phyloP scores from a whole-genome alignment of 768 basidiomycete genomes.

The Coprinellus micaceus region DNA sequence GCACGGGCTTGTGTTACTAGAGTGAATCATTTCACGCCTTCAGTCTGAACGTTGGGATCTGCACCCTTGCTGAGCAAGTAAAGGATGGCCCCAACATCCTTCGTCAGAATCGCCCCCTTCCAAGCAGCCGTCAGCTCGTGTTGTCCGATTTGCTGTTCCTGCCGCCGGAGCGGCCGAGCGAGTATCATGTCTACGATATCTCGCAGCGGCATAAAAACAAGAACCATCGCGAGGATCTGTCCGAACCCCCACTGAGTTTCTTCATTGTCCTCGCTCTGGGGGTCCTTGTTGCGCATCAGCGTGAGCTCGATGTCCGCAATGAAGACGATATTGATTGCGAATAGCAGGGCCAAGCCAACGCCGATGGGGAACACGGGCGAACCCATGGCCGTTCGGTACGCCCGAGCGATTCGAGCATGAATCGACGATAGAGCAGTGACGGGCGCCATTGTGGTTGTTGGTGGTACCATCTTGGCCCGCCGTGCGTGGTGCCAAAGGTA shows the following conservation, averaged over 20 bases:
- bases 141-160: neutral
- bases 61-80: neutral
- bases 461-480: neutral
- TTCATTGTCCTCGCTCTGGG: neutral
- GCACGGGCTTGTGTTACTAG: no score
- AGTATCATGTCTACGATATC: neutral
- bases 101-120: neutral
- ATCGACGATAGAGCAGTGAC: neutral
- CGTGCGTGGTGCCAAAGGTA: neutral
- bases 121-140: no score
- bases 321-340: conserved; percentile 6
- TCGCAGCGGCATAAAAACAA: conserved; percentile 9
- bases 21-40: neutral
- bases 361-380: neutral
- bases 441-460: no score
- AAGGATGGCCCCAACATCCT: neutral
- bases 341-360: neutral
- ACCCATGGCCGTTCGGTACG: neutral
- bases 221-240: conserved; percentile 4
- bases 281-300: neutral
- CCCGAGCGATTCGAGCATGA: neutral
- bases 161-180: neutral
- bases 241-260: conserved; percentile 9
- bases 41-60: neutral
- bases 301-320: conserved; percentile 7